Percentiles rank a stretch among this genome's conserved stretches.
phyloP scores from a whole-genome alignment of 2,329 filamentous ascomycete species.

The Fusarium luffae region DNA sequence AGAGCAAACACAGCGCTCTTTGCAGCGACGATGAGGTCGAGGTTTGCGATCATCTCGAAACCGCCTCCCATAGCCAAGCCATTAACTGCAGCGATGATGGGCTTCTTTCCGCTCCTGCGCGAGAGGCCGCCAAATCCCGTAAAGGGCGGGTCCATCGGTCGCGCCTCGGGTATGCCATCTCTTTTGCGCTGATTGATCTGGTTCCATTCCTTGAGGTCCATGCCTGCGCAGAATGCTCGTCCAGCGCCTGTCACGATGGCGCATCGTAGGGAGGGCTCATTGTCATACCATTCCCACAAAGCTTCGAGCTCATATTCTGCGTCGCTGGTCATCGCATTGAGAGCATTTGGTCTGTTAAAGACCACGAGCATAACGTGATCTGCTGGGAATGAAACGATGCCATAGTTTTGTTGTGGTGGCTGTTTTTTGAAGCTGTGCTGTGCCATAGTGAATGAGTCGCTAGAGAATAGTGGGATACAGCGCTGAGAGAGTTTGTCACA shows the following conservation, averaged over 20 bases:
- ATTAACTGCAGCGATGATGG: constrained; percentile 80
- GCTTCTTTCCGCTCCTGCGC: constrained; percentile 76
- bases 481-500: background rate
- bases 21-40: constrained; percentile 75
- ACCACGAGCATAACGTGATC: constrained; percentile 43
- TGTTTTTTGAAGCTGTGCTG: constrained; percentile 34
- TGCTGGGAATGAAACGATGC: constrained; percentile 41
- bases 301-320: constrained; percentile 51
- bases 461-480: background rate
- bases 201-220: constrained; percentile 65
- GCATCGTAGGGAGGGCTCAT: constrained; percentile 68
- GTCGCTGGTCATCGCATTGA: constrained; percentile 44
- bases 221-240: constrained; percentile 74
- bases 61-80: constrained; percentile 80
- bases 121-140: constrained; percentile 73
- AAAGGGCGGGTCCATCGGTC: constrained; percentile 42
- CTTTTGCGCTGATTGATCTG: constrained; percentile 39
- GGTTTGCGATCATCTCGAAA: constrained; percentile 80
- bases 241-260: constrained; percentile 72
- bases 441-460: constrained; percentile 22
- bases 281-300: constrained; percentile 71
- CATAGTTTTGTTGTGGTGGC: constrained; percentile 36
- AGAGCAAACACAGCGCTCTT: constrained; percentile 70
- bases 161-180: constrained; percentile 37
- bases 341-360: constrained; percentile 39